These are phyloP conservation scores for Phaeomoniella chlamydospora DNA, from an alignment of 2,329 filamentous ascomycete species.

Conservation along the genomic window DNA sequence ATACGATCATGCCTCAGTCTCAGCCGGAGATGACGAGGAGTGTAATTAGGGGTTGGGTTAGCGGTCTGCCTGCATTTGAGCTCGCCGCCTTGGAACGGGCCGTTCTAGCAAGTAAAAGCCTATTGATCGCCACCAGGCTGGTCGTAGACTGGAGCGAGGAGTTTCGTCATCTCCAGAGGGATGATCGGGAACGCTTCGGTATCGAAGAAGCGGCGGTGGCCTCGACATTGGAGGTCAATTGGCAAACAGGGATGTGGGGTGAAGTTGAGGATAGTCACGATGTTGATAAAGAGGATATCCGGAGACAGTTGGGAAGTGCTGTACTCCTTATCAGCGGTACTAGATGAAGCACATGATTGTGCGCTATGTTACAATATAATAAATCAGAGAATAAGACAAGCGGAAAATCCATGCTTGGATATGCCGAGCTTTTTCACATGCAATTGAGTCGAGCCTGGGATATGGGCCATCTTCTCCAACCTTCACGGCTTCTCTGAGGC, in stretches of 20 bases:
- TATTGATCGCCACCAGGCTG: conserved; percentile 63
- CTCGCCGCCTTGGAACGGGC: conserved; percentile 76
- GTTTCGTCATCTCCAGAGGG: conserved; percentile 36
- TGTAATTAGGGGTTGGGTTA: conserved; percentile 65
- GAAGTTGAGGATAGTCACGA: conserved; percentile 98
- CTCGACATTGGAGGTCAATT: conserved; percentile 70
- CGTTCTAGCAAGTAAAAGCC: conserved; percentile 71
- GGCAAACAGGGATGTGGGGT: conserved; percentile 85
- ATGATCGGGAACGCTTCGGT: conserved; percentile 41
- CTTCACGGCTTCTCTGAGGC: too few relatives aligned
- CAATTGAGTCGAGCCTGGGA: too few relatives aligned
- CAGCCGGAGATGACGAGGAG: conserved; percentile 65
- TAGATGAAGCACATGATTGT: too few relatives aligned
- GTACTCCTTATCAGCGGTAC: conserved; percentile 61
- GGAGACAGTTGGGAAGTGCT: conserved; percentile 76
- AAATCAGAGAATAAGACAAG: too few relatives aligned
- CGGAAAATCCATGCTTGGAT: too few relatives aligned
- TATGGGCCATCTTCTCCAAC: too few relatives aligned
- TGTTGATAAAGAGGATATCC: conserved; percentile 81
- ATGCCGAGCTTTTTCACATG: too few relatives aligned
- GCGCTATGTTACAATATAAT: too few relatives aligned
- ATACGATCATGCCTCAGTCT: conserved; percentile 58
- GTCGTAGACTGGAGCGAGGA: conserved; percentile 79
- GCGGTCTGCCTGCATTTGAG: conserved; percentile 59
- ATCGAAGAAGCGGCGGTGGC: conserved; percentile 70